Conservation (phyloP, 169 alveolate genomes). For the Plasmodium gaboni region DNA sequence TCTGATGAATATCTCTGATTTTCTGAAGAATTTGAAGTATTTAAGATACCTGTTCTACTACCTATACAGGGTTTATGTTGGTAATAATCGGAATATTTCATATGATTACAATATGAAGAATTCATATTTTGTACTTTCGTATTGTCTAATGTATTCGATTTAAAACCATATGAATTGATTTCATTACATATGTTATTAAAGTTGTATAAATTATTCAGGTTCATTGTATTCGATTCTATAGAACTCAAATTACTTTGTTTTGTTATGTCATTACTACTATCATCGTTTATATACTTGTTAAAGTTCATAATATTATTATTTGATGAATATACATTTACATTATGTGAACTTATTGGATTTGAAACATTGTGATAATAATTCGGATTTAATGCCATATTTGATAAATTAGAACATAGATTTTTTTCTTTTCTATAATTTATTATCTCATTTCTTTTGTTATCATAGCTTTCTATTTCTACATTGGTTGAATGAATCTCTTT, state of each 20-base stretch:
- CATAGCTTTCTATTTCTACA: conserved; percentile 26
- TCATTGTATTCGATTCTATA: conserved; percentile 33
- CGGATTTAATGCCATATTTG: conserved; percentile 18
- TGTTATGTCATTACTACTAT: conserved; percentile 20
- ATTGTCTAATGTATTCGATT: conserved; percentile 35
- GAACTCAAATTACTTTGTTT: conserved; percentile 24
- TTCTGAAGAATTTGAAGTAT: conserved; percentile 45
- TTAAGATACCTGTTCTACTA: conserved; percentile 26
- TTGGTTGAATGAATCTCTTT: conserved; percentile 14
- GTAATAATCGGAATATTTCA: conserved; percentile 58
- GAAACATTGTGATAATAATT: not conserved
- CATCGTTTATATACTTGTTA: conserved; percentile 10
- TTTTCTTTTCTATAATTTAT: conserved; percentile 23
- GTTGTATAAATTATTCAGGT: conserved; percentile 36
- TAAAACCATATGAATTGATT: conserved; percentile 10
- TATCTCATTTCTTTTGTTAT: conserved; percentile 19
- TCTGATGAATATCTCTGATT: conserved; percentile 35
- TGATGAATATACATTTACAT: conserved; percentile 13
- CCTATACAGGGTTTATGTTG: conserved; percentile 30
- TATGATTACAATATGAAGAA: conserved; percentile 34
- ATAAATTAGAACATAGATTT: conserved; percentile 30
- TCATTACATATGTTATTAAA: conserved; percentile 35
- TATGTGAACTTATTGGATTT: conserved; percentile 7
- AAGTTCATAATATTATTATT: conserved; percentile 35
- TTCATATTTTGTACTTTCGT: conserved; percentile 15